Conservation (phyloP, 139 green algal species). For the Nannochloris sp. region DNA sequence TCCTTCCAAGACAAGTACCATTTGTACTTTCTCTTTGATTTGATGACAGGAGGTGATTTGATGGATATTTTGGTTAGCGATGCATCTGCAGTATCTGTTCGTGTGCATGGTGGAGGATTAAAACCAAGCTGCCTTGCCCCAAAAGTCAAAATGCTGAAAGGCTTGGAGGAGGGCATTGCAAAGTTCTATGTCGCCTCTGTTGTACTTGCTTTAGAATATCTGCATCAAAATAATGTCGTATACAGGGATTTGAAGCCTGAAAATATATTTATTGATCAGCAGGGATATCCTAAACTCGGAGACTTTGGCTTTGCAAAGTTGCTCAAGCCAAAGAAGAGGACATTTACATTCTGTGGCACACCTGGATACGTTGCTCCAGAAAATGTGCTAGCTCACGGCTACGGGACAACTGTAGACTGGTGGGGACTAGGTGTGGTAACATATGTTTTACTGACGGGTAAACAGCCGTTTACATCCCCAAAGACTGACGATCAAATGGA, state of each 20-base stretch:
- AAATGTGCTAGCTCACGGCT: conserved; percentile 88
- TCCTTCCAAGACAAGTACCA: conserved; percentile 90
- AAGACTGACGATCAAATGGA: conserved; percentile 94
- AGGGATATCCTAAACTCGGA: conserved; percentile 85
- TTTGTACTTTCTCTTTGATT: conserved; percentile 94
- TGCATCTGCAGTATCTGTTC: conserved; percentile 69
- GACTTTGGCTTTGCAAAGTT: conserved; percentile 98
- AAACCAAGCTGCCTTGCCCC: conserved; percentile 39
- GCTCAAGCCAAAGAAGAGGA: conserved; percentile 63
- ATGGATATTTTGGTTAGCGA: conserved; percentile 92
- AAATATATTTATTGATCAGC: conserved; percentile 89
- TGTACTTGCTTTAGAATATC: conserved; percentile 86
- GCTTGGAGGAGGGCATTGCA: conserved; percentile 73
- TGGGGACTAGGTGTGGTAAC: conserved; percentile 88
- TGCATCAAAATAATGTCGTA: conserved; percentile 86
- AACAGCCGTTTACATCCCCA: conserved; percentile 86
- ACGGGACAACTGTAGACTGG: conserved; percentile 91
- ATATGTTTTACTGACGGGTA: conserved; percentile 91
- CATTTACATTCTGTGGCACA: conserved; percentile 97
- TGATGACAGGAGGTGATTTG: conserved; percentile 85
- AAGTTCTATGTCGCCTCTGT: conserved; percentile 87
- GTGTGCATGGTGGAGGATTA: conserved; percentile 29
- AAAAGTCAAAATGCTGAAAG: conserved; percentile 37
- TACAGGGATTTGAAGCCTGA: conserved; percentile 97
- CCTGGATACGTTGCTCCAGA: conserved; percentile 95